A percentile compares a stretch with the other conserved stretches of the same genome.
Evolutionary conservation across 345 rosid genomes (phyloP).

Genomic region (Cardiospermum halicacabum): DNA sequence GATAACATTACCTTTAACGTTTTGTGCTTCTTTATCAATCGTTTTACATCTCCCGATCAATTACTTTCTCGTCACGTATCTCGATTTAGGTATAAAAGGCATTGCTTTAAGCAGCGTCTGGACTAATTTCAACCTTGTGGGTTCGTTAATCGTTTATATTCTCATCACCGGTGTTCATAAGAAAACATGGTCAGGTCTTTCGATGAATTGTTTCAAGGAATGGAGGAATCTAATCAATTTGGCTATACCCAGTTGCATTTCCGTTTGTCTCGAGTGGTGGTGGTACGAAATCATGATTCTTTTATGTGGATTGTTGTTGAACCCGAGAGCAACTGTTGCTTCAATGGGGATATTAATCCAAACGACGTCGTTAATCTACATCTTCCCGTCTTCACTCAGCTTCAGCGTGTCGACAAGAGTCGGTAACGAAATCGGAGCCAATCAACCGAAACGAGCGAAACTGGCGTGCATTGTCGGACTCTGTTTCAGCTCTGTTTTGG

Average conservation of each 20-base stretch:
- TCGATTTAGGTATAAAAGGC: slow-evolving; percentile 62
- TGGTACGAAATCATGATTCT: slow-evolving; percentile 85
- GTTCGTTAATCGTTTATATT: slow-evolving; percentile 46
- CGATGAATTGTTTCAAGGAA: slow-evolving; percentile 50
- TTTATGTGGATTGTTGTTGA: slow-evolving; percentile 50
- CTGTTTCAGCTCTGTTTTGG: slow-evolving; percentile 45
- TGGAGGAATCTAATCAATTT: slow-evolving; percentile 48
- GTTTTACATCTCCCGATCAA: slow-evolving; percentile 65
- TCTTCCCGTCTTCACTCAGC: slow-evolving; percentile 79
- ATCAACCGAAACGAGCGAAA: slow-evolving; percentile 48
- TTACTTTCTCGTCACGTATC: slow-evolving; percentile 41
- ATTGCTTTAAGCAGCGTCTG: slow-evolving; percentile 68
- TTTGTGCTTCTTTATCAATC: slow-evolving; percentile 55
- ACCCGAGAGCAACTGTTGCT: slow-evolving; percentile 61
- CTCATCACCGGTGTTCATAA: slow-evolving; percentile 44
- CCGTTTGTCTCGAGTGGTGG: slow-evolving; percentile 92
- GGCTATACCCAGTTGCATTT: slow-evolving; percentile 70
- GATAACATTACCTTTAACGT: slow-evolving; percentile 66
- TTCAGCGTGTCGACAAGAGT: slow-evolving; percentile 73
- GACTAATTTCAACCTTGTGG: slow-evolving; percentile 68
- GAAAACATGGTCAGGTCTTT: slow-evolving; percentile 54
- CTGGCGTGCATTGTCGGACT: slow-evolving; percentile 55
- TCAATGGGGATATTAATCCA: slow-evolving; percentile 84
- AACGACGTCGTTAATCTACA: slow-evolving; percentile 64
- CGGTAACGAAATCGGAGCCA: slow-evolving; percentile 66